Evolutionary conservation across 768 basidiomycete species (phyloP).

Genomic region (Tulasnella sp.): DNA sequence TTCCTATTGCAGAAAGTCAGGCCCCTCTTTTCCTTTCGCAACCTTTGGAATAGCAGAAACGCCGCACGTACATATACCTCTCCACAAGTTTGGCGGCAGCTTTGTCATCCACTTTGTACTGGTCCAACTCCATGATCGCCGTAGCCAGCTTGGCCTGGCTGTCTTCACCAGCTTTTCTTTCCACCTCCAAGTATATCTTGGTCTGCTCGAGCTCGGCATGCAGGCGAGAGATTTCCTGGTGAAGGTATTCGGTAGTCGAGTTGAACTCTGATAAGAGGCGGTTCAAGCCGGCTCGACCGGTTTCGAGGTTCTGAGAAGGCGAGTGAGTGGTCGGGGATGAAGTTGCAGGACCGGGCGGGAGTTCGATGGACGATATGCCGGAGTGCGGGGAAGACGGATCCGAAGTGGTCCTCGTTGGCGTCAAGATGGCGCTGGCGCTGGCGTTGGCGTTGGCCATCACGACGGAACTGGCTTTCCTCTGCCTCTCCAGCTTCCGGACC

Average conservation of each 20-base stretch:
- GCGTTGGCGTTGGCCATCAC: conserved; percentile 31
- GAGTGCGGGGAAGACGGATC: conserved; percentile 13
- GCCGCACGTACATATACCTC: conserved; percentile 66
- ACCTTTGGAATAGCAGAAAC: neutral
- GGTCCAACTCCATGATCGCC: conserved; percentile 51
- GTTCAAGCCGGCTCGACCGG: conserved; percentile 49
- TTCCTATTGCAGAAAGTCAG: conserved; percentile 49
- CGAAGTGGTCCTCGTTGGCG: conserved; percentile 1
- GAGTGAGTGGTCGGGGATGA: neutral
- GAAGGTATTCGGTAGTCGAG: conserved; percentile 47
- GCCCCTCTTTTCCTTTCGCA: too few relatives aligned
- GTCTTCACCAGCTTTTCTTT: conserved; percentile 44
- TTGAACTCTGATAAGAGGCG: conserved; percentile 51
- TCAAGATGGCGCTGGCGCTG: neutral
- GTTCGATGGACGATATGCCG: neutral
- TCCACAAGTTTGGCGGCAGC: conserved; percentile 77
- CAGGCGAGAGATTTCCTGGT: conserved; percentile 45
- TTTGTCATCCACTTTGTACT: conserved; percentile 23
- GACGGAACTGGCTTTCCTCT: conserved; percentile 31
- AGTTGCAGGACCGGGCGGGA: neutral
- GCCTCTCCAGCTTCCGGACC: conserved; percentile 60
- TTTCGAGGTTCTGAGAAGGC: neutral
- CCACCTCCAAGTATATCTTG: conserved; percentile 47
- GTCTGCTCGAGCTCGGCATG: conserved; percentile 47
- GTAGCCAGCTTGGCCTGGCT: conserved; percentile 49